Percentiles rank a stretch among this genome's conserved stretches.
Conservation (phyloP, 371 early-diverging fungal genomes). For the Apophysomyces ossiformis region DNA sequence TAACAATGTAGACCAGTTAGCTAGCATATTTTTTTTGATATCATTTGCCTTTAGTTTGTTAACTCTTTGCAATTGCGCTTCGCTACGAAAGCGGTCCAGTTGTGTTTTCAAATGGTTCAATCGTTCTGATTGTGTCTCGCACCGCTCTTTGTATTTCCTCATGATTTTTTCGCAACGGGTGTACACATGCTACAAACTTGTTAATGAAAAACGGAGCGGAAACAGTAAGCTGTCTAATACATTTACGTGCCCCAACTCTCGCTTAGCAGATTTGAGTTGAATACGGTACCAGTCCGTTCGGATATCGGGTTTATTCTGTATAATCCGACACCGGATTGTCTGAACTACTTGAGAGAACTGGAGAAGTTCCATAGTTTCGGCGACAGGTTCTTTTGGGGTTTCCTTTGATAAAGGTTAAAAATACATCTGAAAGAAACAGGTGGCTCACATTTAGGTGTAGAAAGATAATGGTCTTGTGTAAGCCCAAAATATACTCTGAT, state of each 20-base stretch:
- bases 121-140: too few relatives aligned
- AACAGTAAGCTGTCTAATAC: not conserved
- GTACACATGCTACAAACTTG: too few relatives aligned
- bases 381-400: constrained; percentile 7
- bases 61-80: too few relatives aligned
- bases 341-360: constrained; percentile 14
- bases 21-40: not conserved
- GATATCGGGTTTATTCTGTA: constrained; percentile 17
- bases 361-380: constrained; percentile 17
- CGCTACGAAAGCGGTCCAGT: too few relatives aligned
- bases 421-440: not conserved
- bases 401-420: constrained; percentile 2
- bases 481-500: constrained; percentile 13
- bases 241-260: constrained; percentile 1
- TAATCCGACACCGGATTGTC: constrained; percentile 9
- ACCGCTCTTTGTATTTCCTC: too few relatives aligned
- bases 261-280: not conserved
- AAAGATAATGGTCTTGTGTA: constrained; percentile 14
- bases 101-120: too few relatives aligned
- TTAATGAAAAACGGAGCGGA: not conserved
- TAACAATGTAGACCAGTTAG: not conserved
- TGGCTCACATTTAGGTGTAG: constrained; percentile 21
- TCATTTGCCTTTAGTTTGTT: too few relatives aligned
- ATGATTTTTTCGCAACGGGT: not conserved
- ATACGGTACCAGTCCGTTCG: constrained; percentile 15